Conservation (phyloP, 768 basidiomycete species). For the Candolleomyces efflorescens region DNA sequence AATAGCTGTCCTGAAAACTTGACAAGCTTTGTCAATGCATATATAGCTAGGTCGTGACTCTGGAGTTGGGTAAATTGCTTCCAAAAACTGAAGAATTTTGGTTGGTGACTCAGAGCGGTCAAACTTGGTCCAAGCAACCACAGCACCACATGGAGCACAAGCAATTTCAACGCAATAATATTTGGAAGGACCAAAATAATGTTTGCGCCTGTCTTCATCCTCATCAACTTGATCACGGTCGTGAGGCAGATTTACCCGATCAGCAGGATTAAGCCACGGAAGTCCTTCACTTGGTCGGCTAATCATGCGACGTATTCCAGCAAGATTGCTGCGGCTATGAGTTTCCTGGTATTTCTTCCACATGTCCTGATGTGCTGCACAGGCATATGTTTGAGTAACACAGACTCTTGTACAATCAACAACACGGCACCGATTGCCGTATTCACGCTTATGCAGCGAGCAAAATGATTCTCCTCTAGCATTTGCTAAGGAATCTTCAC, state of each 20-base stretch:
- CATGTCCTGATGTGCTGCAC: background rate
- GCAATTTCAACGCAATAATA: background rate
- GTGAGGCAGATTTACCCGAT: background rate
- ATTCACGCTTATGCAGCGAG: background rate
- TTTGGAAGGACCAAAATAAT: background rate
- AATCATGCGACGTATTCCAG: background rate
- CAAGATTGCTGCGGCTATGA: background rate
- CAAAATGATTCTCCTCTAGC: background rate
- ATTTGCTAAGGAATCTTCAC: background rate
- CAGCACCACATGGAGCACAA: conserved; percentile 1
- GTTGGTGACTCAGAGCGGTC: conserved; percentile 12
- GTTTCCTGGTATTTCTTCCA: background rate
- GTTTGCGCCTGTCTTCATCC: background rate
- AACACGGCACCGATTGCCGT: background rate
- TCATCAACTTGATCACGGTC: background rate
- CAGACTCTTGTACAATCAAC: background rate
- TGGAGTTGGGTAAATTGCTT: conserved; percentile 9
- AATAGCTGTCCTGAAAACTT: conserved; percentile 7
- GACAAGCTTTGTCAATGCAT: conserved; percentile 11
- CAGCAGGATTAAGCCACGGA: background rate
- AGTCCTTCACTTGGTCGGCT: background rate
- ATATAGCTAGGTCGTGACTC: conserved; percentile 9
- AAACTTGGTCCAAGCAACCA: conserved; percentile 4
- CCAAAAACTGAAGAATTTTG: conserved; percentile 14
- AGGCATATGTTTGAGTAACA: background rate